A percentile compares a stretch with the other conserved stretches of the same genome.
Conservation (phyloP, 345 rosid genomes). For the Cardamine chenopodiifolia region DNA sequence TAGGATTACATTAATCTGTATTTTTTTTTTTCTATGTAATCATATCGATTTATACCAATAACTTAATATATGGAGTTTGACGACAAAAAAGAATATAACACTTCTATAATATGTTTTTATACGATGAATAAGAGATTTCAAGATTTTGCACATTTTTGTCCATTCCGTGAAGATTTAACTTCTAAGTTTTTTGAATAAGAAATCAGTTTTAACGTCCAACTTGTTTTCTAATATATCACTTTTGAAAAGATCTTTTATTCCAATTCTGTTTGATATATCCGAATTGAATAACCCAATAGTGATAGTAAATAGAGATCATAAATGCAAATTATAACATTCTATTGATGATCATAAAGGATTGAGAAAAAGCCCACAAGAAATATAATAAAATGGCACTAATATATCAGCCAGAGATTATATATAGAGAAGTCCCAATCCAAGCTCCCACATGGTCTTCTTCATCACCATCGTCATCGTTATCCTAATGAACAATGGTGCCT, state of each 20-base stretch:
- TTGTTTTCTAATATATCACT: neutral
- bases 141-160: neutral
- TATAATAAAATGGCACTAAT: slow-evolving; percentile 30
- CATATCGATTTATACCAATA: too few relatives aligned
- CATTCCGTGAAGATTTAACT: neutral
- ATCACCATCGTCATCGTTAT: neutral
- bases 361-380: slow-evolving; percentile 23
- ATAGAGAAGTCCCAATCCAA: slow-evolving; percentile 30
- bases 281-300: slow-evolving; percentile 3
- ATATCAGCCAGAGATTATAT: slow-evolving; percentile 35
- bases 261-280: slow-evolving; percentile 7
- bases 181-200: neutral
- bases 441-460: slow-evolving; percentile 26
- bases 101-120: neutral
- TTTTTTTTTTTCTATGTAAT: too few relatives aligned
- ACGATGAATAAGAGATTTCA: neutral
- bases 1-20: too few relatives aligned
- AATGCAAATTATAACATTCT: slow-evolving; percentile 40
- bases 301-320: slow-evolving; percentile 18
- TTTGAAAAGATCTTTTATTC: neutral
- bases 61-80: too few relatives aligned
- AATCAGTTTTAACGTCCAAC: neutral
- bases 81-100: too few relatives aligned
- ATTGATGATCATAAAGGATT: slow-evolving; percentile 26
- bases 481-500: slow-evolving; percentile 39